Base-by-base conservation (phyloP, 2,329 filamentous ascomycete genomes). In the Lachnellula suecica region DNA sequence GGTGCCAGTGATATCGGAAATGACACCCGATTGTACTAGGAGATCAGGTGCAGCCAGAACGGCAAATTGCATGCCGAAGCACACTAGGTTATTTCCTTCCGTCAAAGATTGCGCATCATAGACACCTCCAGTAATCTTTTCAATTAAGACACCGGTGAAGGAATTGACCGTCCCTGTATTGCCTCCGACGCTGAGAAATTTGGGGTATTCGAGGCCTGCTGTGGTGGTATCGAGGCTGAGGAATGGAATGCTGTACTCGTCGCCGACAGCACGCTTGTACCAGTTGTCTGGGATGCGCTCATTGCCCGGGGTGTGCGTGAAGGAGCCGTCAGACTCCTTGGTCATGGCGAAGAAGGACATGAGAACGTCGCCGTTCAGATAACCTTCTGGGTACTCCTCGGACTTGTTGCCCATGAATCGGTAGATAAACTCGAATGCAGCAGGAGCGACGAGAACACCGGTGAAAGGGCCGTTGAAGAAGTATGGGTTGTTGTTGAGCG, bases 121-220 rank as follows among this genome's bases (percentile, higher is more conserved):
- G 1, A 79, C 60, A 43, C 56, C 56, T 3, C 50, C 52, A 1
- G 74, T 74, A 15, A 78, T 24, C 47, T 78, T 63, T 2, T 55
- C 54, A 2, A 75, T 34, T 9, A 75, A 64, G 43, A 82, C 60
- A 4, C 77, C 77, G 3, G 72, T 68, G 59, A 80, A 82, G 23
- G 70, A 75, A 65, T 82, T 76, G 17, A 76, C 70, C 3, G 68
- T 70, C 20, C 78, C 77, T 6, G 72, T 72, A 59, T 82, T 82
- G 10, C 79, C 79, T 3, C 79, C 79, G 22, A 82, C 41, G 23
- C 24, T 40, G 1, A 58, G 23, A 40, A 48, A 53, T 3, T 58
- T 37, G 3, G 56, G 56, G 24, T 57, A 52, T 56, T 73, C 66
- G 15, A 65, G 6, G 2, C 71, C 62, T 55, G 66, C 71, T 27